A percentile compares a stretch with the other conserved stretches of the same genome.
These are phyloP conservation scores for Carex pumila DNA, from an alignment of 176 grass and related monocot genomes.

Conservation along the genomic window DNA sequence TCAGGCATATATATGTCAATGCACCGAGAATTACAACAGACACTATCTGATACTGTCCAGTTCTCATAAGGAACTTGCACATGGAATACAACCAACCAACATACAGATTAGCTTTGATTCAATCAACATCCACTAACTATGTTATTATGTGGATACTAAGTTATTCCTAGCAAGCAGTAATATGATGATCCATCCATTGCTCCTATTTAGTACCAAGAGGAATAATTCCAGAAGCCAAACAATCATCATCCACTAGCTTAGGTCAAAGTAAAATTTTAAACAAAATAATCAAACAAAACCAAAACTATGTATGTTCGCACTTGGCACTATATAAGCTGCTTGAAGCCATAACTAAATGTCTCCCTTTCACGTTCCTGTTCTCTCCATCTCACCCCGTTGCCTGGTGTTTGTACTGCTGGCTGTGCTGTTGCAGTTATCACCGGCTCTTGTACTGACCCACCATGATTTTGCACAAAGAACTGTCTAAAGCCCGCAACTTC, in stretches of 20 bases:
- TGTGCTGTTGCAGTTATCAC: conserved; percentile 7
- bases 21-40: conserved; percentile 1
- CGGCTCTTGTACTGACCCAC: conserved; percentile 18
- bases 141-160: conserved; percentile 14
- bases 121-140: conserved; percentile 15
- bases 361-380: conserved; percentile 16
- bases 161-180: conserved; percentile 7
- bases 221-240: conserved; percentile 8
- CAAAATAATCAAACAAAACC: conserved; percentile 2
- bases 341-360: conserved; percentile 15
- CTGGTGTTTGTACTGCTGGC: neutral
- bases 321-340: conserved; percentile 15
- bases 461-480: conserved; percentile 16
- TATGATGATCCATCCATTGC: conserved; percentile 15
- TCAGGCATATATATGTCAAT: neutral
- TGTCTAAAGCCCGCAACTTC: conserved; percentile 13
- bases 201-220: conserved; percentile 12
- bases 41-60: neutral
- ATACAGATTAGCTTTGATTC: conserved; percentile 9
- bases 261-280: conserved; percentile 14
- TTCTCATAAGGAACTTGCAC: conserved; percentile 8
- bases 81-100: conserved; percentile 15
- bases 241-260: conserved; percentile 13
- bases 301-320: conserved; percentile 18
- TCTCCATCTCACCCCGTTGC: conserved; percentile 18